Conservation (phyloP, 345 rosid species). For the Diplotaxis tenuifolia region DNA sequence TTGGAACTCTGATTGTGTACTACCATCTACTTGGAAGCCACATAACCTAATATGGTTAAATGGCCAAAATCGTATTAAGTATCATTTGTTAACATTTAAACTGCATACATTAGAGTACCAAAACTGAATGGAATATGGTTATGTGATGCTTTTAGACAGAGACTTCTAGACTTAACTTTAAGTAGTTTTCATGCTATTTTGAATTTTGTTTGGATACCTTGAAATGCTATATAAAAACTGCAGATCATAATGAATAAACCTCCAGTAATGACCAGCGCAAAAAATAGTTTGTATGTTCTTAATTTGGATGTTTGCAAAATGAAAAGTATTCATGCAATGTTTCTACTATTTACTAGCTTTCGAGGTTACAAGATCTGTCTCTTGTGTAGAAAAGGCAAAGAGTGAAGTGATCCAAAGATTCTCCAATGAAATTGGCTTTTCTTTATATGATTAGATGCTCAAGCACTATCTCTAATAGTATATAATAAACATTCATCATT, state of each 20-base stretch:
- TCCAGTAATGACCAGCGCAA: neutral
- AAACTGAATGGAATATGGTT: neutral
- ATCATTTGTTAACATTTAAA: neutral
- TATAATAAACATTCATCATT: neutral
- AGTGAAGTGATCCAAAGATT: slow-evolving; percentile 33
- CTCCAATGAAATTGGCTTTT: slow-evolving; percentile 22
- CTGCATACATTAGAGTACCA: neutral
- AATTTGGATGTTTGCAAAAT: slow-evolving; percentile 9
- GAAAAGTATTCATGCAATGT: neutral
- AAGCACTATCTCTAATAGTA: slow-evolving; percentile 28
- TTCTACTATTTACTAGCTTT: slow-evolving; percentile 10
- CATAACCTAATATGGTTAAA: neutral
- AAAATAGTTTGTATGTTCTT: neutral
- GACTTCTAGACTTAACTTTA: neutral
- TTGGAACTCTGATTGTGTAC: slow-evolving; percentile 16
- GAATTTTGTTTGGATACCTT: too few species aligned
- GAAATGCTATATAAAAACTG: too few species aligned
- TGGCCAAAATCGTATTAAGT: neutral
- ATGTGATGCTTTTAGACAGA: neutral
- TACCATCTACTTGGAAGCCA: neutral
- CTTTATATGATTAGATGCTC: slow-evolving; percentile 43
- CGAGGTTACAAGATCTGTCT: slow-evolving; percentile 19
- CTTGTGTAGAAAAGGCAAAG: slow-evolving; percentile 17
- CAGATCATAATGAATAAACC: too few species aligned
- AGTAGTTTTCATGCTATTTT: too few species aligned